A percentile compares a stretch with the other conserved stretches of the same genome.
phyloP scores from a whole-genome alignment of 1,284 basidiomycete genomes.

The Tilletia horrida region DNA sequence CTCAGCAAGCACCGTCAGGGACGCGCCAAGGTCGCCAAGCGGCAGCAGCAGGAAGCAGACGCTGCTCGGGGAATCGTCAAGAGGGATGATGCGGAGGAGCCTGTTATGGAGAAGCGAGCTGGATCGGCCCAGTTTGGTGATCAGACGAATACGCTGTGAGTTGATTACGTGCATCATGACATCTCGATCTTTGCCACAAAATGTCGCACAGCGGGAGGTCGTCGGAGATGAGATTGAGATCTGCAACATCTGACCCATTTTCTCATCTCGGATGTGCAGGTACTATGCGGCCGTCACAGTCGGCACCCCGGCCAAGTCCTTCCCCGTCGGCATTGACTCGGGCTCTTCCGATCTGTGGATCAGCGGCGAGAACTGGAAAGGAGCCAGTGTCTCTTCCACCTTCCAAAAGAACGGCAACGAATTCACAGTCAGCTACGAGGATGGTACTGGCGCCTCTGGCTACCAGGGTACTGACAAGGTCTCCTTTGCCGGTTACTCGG shows the following conservation, averaged over 20 bases:
- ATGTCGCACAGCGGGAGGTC: too few relatives aligned
- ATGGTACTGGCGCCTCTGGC: conserved; percentile 62
- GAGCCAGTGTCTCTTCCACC: not conserved
- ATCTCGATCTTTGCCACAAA: too few relatives aligned
- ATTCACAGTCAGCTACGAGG: not conserved
- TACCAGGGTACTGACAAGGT: conserved; percentile 65
- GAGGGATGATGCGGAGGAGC: not conserved
- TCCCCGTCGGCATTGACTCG: conserved; percentile 16
- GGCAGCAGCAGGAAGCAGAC: not conserved
- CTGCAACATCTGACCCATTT: not conserved
- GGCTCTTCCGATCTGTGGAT: conserved; percentile 18
- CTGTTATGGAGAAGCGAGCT: not conserved
- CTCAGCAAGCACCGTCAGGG: not conserved
- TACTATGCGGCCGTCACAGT: conserved; percentile 18
- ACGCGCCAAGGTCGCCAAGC: not conserved
- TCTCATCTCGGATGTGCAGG: not conserved
- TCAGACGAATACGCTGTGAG: conserved; percentile 5
- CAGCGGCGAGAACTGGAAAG: not conserved
- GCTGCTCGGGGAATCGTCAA: too few relatives aligned
- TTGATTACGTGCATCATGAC: not conserved
- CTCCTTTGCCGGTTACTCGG: conserved; percentile 54
- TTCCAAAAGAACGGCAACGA: conserved; percentile 1
- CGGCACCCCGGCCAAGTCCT: conserved; percentile 14
- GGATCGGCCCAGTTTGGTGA: not conserved
- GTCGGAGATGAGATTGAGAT: not conserved